These are phyloP conservation scores for Spinacia oleracea DNA, from an alignment of 179 eudicot species.

Conservation along the genomic window DNA sequence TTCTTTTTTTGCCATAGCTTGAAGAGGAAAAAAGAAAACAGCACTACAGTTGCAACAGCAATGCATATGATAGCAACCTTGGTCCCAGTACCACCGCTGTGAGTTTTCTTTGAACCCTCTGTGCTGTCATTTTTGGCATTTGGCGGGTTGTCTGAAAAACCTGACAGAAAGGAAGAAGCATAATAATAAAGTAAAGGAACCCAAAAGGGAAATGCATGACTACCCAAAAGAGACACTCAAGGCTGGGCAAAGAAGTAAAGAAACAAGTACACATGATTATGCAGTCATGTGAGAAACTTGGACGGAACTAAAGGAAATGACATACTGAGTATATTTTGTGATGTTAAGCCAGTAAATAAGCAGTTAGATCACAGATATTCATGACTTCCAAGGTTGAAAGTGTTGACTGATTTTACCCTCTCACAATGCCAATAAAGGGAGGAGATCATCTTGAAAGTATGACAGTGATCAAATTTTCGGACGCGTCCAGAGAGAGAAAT, in stretches of 20 bases:
- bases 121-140: conserved; percentile 33
- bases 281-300: neutral
- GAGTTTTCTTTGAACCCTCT: conserved; percentile 31
- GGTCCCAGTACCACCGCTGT: conserved; percentile 48
- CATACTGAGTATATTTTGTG: neutral
- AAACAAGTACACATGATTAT: neutral
- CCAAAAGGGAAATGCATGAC: neutral
- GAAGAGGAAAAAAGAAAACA: conserved; percentile 61
- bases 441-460: neutral
- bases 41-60: conserved; percentile 41
- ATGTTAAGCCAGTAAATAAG: neutral
- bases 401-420: neutral
- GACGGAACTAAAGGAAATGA: neutral
- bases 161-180: conserved; percentile 32
- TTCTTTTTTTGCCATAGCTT: conserved; percentile 85
- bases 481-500: neutral
- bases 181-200: neutral
- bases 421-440: neutral
- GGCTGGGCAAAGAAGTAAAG: neutral
- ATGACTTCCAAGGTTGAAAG: neutral
- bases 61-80: conserved; percentile 50
- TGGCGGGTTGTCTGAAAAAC: conserved; percentile 52
- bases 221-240: neutral
- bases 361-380: neutral
- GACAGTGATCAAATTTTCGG: neutral